Base-by-base conservation (phyloP, 176 grass and related monocot genomes). In the Guadua angustifolia region DNA sequence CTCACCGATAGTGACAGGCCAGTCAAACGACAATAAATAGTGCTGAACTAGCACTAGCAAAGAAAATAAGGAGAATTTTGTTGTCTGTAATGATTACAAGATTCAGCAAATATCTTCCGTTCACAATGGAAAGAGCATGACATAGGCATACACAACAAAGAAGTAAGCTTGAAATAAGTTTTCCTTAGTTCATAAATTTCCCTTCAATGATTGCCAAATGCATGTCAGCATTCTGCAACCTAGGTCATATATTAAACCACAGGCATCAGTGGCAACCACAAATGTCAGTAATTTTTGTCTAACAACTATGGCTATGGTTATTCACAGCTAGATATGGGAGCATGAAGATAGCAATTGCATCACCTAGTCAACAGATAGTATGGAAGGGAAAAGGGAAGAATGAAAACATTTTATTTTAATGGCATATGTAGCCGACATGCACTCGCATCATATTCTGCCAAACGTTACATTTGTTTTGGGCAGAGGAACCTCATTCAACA, bases 1-100 rank as follows among this genome's bases (percentile, higher is more conserved):
- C 49, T 33, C 82, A 86, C 33, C 26, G 5, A 87, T 81, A 73
- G 36, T 79, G 83, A 7, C 58, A 86, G 10, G 9, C n/a, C 77
- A 78, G 43, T 58, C 24, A 78, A 86, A 69, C 51, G 46, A 72
- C 58, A 79, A 71, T 5, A 21, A 26, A 80, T 44, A 60, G 33
- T 26, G 22, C 19, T 51, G 52, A 58, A 73, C 74, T 9, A 47
- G 33, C 47, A 76, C 12, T 43, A 42, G 19, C 14, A 70, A 8
- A 18, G 1, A 46, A 16, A 29, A 40, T 7, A 40, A 0, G 19
- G 18, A 16, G 22, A 66, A 25, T 18, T 21, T 21, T 64, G 19
- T 57, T 57, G 21, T 19, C 45, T 79, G 43, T 51, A 49, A 52
- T 78, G 17, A 43, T 82, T 33, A 4, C 8, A 57, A 82, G 79